These are phyloP conservation scores for Candida sp. DNA, from an alignment of 1,139 yeast species.

Conservation along the genomic window DNA sequence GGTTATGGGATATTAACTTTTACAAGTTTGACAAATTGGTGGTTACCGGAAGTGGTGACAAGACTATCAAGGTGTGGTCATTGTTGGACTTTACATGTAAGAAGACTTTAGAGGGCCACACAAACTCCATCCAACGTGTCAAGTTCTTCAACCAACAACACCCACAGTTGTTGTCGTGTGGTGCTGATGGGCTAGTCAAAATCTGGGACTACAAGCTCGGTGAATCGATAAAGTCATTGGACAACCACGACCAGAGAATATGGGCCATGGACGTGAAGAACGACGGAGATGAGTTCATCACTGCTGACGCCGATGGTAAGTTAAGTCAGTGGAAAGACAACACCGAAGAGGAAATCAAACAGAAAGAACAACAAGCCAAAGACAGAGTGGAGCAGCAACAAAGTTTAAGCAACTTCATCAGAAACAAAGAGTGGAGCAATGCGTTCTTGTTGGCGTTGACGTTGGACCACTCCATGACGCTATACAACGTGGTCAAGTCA, in stretches of 20 bases:
- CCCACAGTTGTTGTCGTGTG: constrained; percentile 78
- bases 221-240: constrained; percentile 82
- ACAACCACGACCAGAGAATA: constrained; percentile 91
- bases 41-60: constrained; percentile 90
- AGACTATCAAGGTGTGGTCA: constrained; percentile 89
- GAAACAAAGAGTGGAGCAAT: constrained; percentile 78
- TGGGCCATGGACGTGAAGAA: constrained; percentile 81
- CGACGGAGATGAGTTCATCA: constrained; percentile 67
- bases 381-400: constrained; percentile 86
- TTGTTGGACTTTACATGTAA: constrained; percentile 74
- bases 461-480: constrained; percentile 84
- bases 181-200: constrained; percentile 94
- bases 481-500: constrained; percentile 70
- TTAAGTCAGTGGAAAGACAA: constrained; percentile 89
- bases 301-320: constrained; percentile 97
- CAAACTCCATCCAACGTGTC: constrained; percentile 89
- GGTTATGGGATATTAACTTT: constrained; percentile 91
- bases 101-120: constrained; percentile 92
- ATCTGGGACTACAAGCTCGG: constrained; percentile 84
- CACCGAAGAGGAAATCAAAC: constrained; percentile 66
- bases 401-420: constrained; percentile 72
- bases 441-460: constrained; percentile 89
- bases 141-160: constrained; percentile 63
- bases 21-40: constrained; percentile 77
- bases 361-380: constrained; percentile 56